Evolutionary conservation across 2,329 filamentous ascomycete genomes (phyloP).

Genomic region (Ophiostoma piceae): DNA sequence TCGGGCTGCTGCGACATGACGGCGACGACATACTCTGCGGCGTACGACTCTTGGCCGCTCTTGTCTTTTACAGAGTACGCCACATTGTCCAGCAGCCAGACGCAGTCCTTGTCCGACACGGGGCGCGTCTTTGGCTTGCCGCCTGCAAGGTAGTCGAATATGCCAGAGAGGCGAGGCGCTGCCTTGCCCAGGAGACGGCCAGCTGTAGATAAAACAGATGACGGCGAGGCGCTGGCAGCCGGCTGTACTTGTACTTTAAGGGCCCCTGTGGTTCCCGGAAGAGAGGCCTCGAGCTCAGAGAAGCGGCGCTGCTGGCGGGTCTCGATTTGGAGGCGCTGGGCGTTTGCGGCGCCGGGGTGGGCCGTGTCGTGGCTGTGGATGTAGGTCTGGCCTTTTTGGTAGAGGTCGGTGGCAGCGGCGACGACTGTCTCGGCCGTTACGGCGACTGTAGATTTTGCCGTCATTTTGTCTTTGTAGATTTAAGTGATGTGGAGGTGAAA

Average conservation of each 20-base stretch:
- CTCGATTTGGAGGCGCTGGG: conserved; percentile 44
- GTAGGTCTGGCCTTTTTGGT: not conserved
- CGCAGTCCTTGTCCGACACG: conserved; percentile 61
- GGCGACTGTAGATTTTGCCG: not conserved
- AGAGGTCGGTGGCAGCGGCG: not conserved
- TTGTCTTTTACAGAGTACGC: conserved; percentile 52
- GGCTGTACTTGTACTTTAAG: not conserved
- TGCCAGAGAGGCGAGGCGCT: conserved; percentile 33
- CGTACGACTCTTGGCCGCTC: conserved; percentile 53
- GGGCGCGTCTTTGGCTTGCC: conserved; percentile 55
- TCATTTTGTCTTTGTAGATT: not conserved
- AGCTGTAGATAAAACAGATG: not conserved
- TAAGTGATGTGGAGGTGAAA: not conserved
- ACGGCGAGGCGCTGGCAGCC: conserved; percentile 23
- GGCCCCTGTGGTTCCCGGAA: conserved; percentile 34
- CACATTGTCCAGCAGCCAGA: conserved; percentile 90
- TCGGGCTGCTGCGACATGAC: conserved; percentile 72
- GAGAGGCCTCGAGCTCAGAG: conserved; percentile 45
- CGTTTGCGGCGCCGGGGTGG: conserved; percentile 19
- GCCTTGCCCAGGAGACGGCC: conserved; percentile 1
- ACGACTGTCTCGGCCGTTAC: not conserved
- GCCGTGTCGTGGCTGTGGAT: not conserved
- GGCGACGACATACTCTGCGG: conserved; percentile 76
- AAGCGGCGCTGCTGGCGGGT: conserved; percentile 48
- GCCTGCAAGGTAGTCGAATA: conserved; percentile 48